A percentile compares a stretch with the other conserved stretches of the same genome.
These are phyloP conservation scores for Amoeboaphelidium protococcarum DNA, from an alignment of 371 early-diverging fungal genomes.

Conservation along the genomic window DNA sequence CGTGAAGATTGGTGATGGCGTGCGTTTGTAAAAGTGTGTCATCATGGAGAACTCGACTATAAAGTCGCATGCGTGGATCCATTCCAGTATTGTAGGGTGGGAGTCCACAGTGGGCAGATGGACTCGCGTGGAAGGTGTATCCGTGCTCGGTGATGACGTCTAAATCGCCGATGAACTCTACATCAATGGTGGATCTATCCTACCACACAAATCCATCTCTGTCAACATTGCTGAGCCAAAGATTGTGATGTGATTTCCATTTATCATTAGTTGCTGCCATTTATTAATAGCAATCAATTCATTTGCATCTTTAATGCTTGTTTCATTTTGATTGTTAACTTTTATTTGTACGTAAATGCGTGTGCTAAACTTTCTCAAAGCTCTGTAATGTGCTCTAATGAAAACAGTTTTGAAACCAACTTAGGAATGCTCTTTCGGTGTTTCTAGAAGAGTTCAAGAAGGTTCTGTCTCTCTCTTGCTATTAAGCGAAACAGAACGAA, in stretches of 20 bases:
- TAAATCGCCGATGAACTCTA: conserved; percentile 69
- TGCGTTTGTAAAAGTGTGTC: conserved; percentile 62
- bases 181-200: conserved; percentile 70
- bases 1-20: conserved; percentile 81
- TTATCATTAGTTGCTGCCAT: too few relatives aligned
- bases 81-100: conserved; percentile 88
- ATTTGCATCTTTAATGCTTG: too few relatives aligned
- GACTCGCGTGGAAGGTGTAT: conserved; percentile 65
- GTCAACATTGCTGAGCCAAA: conserved; percentile 65
- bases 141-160: conserved; percentile 85
- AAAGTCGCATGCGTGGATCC: conserved; percentile 70
- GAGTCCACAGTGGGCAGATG: conserved; percentile 55
- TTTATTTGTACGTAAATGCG: too few relatives aligned
- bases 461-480: too few relatives aligned
- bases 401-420: too few relatives aligned
- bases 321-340: too few relatives aligned
- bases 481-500: too few relatives aligned
- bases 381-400: too few relatives aligned
- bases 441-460: too few relatives aligned
- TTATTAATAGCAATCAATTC: too few relatives aligned
- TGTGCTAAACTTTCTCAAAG: too few relatives aligned
- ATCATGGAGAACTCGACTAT: conserved; percentile 62
- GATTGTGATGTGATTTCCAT: conserved; percentile 93
- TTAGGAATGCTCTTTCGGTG: too few relatives aligned
- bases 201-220: conserved; percentile 67